These are phyloP conservation scores for Leishmania martiniquensis DNA, from an alignment of 208 protist genomes.

Conservation along the genomic window DNA sequence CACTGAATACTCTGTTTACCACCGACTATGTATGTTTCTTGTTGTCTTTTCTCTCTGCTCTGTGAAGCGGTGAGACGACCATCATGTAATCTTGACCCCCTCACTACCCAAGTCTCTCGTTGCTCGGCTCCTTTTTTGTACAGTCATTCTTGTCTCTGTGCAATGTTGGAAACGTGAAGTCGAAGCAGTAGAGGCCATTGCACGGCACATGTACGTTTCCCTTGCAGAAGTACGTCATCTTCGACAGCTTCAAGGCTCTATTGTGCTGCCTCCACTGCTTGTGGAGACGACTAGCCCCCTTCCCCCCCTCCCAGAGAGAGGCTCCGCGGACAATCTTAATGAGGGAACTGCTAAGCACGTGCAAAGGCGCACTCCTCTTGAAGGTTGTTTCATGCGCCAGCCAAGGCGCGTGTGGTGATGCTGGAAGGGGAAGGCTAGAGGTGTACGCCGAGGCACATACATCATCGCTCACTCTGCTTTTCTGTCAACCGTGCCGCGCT, in stretches of 20 bases:
- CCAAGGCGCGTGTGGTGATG: not conserved
- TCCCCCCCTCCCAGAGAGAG: not conserved
- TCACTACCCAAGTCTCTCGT: not conserved
- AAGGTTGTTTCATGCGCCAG: not conserved
- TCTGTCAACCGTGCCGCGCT: not conserved
- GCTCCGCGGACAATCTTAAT: no score
- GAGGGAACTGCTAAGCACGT: not conserved
- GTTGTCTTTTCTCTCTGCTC: constrained; percentile 6
- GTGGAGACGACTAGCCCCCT: not conserved
- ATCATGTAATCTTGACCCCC: not conserved
- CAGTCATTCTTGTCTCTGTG: not conserved
- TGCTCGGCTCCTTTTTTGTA: not conserved
- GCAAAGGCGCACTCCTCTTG: not conserved
- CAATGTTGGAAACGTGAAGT: not conserved
- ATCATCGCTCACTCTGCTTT: not conserved
- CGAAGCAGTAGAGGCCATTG: not conserved
- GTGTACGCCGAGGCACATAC: not conserved
- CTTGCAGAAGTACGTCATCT: not conserved
- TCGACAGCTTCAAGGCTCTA: not conserved
- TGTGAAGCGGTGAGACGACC: no score
- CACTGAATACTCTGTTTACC: not conserved
- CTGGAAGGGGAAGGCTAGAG: not conserved
- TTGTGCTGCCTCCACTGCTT: not conserved
- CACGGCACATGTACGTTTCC: no score
- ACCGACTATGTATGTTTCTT: not conserved